Base-by-base conservation (phyloP, 1,139 yeast species). In the Hansenula sp. region DNA sequence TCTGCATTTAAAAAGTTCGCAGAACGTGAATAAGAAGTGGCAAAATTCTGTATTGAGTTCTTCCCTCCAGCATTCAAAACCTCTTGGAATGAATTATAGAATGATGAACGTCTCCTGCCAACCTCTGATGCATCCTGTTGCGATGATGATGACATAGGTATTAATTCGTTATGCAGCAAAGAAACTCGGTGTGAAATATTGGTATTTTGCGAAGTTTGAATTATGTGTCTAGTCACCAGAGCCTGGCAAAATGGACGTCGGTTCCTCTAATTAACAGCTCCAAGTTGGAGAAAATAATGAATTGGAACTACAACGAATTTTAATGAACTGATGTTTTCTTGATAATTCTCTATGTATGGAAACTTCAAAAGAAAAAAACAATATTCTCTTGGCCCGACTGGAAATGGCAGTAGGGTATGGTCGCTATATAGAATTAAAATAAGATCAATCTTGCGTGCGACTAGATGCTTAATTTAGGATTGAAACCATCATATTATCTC, bases 1-100 rank as follows among this genome's bases (percentile, higher is more conserved):
- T 57, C 60, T 2, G 56, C 57, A 34, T 49, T 49, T 10, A 56
- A 41, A 43, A 55, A 56, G 34, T 51, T 51, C 21, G 59, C 47
- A 12, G 56, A 46, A 5, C 61, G 47, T 9, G 59, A 51, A 31
- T 50, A 55, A 0, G 61, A 57, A 0, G 55, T 44, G 1, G 59
- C 59, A 46, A 55, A 57, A 33, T 49, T 53, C 12, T 41, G 45
- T n/a, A 55, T 30, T 4, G 59, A 54, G 42, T 57, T 55, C 4
- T 44, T 49, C 1, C 60, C 60, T 11, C 58, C 56, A 2, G 54
- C 44, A 28, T 36, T 41, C 3, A 56, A 37, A 19, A 55, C 47
- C 28, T 53, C 56, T 31, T 55, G 57, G 35, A 55, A 48, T 7
- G 59, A 54, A 38, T 50, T 55, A 38, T 55, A 55, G 7, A 49